phyloP scores from a whole-genome alignment of 1,284 basidiomycete genomes.

The Afroboletus lepidellus region DNA sequence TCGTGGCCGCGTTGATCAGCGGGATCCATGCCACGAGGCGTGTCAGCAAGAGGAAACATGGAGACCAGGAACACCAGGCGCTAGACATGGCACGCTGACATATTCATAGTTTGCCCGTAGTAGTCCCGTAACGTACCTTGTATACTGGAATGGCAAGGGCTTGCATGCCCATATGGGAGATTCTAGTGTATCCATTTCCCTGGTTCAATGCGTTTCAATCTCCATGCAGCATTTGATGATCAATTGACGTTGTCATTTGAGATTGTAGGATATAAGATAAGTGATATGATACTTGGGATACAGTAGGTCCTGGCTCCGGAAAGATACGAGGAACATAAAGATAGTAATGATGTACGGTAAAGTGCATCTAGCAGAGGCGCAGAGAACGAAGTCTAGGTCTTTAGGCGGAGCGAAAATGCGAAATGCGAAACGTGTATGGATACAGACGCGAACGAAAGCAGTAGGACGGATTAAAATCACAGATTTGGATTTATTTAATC shows the following conservation, averaged over 20 bases:
- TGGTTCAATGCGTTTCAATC: too few relatives aligned
- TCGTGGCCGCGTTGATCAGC: not conserved
- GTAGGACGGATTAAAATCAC: not conserved
- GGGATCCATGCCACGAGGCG: too few relatives aligned
- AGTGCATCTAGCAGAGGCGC: slow-evolving; percentile 18
- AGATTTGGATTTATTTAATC: slow-evolving; percentile 24
- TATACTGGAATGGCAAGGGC: too few relatives aligned
- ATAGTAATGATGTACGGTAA: slow-evolving; percentile 20
- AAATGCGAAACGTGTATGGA: slow-evolving; percentile 16
- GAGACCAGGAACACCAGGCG: not conserved
- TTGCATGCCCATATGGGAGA: too few relatives aligned
- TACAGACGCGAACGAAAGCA: slow-evolving; percentile 25
- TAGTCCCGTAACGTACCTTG: too few relatives aligned
- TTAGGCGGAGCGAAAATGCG: slow-evolving; percentile 1
- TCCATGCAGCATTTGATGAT: not conserved
- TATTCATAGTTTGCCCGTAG: too few relatives aligned
- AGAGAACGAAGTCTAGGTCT: slow-evolving; percentile 25
- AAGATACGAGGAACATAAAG: slow-evolving; percentile 7
- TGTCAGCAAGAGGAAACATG: not conserved
- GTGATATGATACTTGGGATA: slow-evolving; percentile 17
- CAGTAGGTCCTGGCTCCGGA: slow-evolving; percentile 26
- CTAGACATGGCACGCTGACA: not conserved
- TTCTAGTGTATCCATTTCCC: too few relatives aligned
- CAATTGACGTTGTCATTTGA: slow-evolving; percentile 19
- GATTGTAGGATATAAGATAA: slow-evolving; percentile 22